Conservation (phyloP, 2,329 filamentous ascomycete genomes). For the Ophiocordyceps camponoti-saundersi region DNA sequence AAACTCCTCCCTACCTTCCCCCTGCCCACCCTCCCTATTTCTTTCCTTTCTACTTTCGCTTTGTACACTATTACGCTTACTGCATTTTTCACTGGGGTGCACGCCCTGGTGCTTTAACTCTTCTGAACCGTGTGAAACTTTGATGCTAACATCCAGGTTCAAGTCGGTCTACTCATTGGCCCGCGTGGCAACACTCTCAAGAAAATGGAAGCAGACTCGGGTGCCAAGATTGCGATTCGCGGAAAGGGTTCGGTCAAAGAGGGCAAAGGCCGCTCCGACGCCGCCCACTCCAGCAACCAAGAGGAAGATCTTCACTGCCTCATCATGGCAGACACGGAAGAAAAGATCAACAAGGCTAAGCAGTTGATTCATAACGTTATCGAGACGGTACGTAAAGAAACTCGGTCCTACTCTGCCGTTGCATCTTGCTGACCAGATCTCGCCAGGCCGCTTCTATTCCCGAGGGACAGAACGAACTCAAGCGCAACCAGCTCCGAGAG, state of each 20-base stretch:
- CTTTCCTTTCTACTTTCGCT: neutral
- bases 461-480: conserved; percentile 96
- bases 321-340: conserved; percentile 99
- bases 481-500: conserved; percentile 95
- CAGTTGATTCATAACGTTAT: conserved; percentile 97
- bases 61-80: neutral
- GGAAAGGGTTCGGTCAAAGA: conserved; percentile 99
- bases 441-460: conserved; percentile 86
- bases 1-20: conserved; percentile 81
- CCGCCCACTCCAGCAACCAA: conserved; percentile 98
- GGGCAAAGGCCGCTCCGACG: conserved; percentile 96
- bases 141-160: conserved; percentile 87
- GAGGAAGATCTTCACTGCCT: conserved; percentile 97
- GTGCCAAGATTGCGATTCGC: conserved; percentile 96
- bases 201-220: conserved; percentile 97
- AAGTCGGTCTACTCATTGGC: conserved; percentile 99
- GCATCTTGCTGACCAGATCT: neutral
- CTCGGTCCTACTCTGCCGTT: too few relatives aligned
- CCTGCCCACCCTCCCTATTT: conserved; percentile 9
- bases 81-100: conserved; percentile 1
- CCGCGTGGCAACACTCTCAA: conserved; percentile 99
- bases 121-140: conserved; percentile 3
- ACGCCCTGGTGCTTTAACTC: conserved; percentile 2
- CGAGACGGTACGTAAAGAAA: conserved; percentile 71
- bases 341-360: conserved; percentile 99